These are phyloP conservation scores for Capsaspora owczarzaki DNA, from an alignment of 78 protist genomes.

Conservation along the genomic window DNA sequence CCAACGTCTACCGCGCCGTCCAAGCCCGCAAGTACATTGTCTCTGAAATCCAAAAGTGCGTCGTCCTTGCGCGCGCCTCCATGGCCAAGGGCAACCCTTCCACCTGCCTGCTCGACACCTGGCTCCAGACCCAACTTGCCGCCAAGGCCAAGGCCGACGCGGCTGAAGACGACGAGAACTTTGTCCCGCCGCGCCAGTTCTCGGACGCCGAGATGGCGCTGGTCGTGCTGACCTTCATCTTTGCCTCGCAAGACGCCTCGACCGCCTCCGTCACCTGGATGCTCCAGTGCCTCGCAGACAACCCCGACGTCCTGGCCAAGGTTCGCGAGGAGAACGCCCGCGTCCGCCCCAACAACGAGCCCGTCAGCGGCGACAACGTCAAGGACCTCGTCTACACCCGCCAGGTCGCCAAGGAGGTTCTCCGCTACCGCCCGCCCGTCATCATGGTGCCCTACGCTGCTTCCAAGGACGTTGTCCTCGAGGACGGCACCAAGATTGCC, in stretches of 20 bases:
- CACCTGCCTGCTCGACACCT: conserved; percentile 15
- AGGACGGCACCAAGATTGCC: conserved; percentile 43
- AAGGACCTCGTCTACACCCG: conserved; percentile 52
- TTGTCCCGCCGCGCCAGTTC: not conserved
- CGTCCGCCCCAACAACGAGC: conserved; percentile 36
- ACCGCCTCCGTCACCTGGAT: conserved; percentile 55
- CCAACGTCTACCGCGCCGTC: conserved; percentile 37
- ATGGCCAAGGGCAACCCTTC: conserved; percentile 31
- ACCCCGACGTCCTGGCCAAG: conserved; percentile 42
- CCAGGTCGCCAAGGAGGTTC: conserved; percentile 50
- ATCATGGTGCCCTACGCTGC: conserved; percentile 54
- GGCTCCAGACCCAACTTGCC: conserved; percentile 20
- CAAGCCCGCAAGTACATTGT: conserved; percentile 40
- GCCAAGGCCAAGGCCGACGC: conserved; percentile 7
- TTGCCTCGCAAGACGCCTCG: conserved; percentile 67
- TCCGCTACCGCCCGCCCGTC: conserved; percentile 71
- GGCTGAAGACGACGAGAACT: conserved; percentile 29
- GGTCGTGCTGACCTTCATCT: conserved; percentile 43
- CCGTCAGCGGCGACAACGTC: conserved; percentile 24
- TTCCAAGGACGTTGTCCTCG: conserved; percentile 33
- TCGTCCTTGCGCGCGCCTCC: conserved; percentile 16
- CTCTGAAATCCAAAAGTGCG: conserved; percentile 19
- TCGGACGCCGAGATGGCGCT: conserved; percentile 2
- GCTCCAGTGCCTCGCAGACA: conserved; percentile 39
- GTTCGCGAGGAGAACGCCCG: conserved; percentile 50